phyloP scores from a whole-genome alignment of 192 early-diverging fungal genomes.

The Phycomyces nitens region DNA sequence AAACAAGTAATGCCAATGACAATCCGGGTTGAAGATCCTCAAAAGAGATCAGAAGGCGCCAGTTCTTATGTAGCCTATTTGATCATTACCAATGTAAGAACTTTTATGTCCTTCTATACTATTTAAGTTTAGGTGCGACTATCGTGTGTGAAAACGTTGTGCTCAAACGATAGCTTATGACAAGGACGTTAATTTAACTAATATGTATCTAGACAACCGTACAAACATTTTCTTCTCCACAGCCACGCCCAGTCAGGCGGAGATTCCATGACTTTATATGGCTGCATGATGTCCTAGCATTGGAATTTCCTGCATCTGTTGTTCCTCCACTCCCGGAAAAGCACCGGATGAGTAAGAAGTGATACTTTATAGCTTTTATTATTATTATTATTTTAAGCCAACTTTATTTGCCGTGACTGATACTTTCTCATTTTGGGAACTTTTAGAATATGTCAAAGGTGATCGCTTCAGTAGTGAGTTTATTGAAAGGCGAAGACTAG shows the following conservation, averaged over 20 bases:
- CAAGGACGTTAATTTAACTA: neutral
- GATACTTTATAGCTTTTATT: no score
- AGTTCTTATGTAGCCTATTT: slow-evolving; percentile 11
- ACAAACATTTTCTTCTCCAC: slow-evolving; percentile 7
- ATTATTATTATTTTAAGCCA: neutral
- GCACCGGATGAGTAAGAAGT: slow-evolving; percentile 74
- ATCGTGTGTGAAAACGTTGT: no score
- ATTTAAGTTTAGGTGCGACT: no score
- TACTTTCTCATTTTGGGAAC: neutral
- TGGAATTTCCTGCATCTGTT: slow-evolving; percentile 77
- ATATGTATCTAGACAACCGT: slow-evolving; percentile 15
- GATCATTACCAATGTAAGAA: slow-evolving; percentile 7
- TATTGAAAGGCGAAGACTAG: slow-evolving; percentile 74
- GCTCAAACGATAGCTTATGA: neutral
- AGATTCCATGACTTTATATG: slow-evolving; percentile 96
- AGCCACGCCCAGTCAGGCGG: slow-evolving; percentile 67
- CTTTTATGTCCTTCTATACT: no score
- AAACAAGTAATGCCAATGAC: slow-evolving; percentile 7
- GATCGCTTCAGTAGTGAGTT: slow-evolving; percentile 92
- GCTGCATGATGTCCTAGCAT: slow-evolving; percentile 72
- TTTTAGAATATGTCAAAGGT: slow-evolving; percentile 87
- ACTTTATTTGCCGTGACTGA: no score
- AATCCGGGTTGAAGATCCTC: slow-evolving; percentile 12
- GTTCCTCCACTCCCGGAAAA: slow-evolving; percentile 91
- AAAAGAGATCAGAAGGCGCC: slow-evolving; percentile 7